Conservation (phyloP, 371 early-diverging fungal species). For the Rhizopus arrhizus region DNA sequence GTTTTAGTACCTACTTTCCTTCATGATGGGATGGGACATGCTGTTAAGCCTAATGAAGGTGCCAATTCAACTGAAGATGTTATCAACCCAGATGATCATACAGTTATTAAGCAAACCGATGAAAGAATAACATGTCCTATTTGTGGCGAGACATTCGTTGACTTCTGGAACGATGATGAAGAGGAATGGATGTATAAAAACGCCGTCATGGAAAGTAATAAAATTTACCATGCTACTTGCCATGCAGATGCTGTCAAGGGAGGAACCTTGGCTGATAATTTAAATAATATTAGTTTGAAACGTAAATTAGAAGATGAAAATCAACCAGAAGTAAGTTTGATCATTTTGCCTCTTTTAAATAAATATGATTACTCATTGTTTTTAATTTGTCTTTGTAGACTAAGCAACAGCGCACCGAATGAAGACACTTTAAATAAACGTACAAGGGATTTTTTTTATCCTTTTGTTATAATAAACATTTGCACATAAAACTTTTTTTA, state of each 20-base stretch:
- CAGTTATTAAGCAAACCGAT: constrained; percentile 56
- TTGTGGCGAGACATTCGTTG: constrained; percentile 86
- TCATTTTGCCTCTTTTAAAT: background rate
- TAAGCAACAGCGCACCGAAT: constrained; percentile 1
- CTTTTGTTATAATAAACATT: background rate
- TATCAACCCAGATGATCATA: constrained; percentile 33
- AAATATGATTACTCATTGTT: too few species aligned
- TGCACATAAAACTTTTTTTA: background rate
- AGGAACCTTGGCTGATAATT: constrained; percentile 13
- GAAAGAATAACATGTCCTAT: constrained; percentile 72
- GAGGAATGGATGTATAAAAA: constrained; percentile 91
- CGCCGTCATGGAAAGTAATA: constrained; percentile 69
- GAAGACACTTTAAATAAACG: background rate
- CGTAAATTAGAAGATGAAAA: constrained; percentile 15
- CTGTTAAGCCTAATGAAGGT: constrained; percentile 20
- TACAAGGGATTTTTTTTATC: background rate
- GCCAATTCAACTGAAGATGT: constrained; percentile 23
- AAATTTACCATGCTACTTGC: constrained; percentile 74
- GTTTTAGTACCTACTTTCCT: constrained; percentile 45
- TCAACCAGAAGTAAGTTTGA: constrained; percentile 4
- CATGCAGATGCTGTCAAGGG: constrained; percentile 60
- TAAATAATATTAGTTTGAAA: constrained; percentile 12
- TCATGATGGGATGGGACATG: constrained; percentile 31
- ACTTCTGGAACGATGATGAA: constrained; percentile 84
- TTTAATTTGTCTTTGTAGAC: background rate